Evolutionary conservation across 2,329 filamentous ascomycete genomes (phyloP), one percentile per base, ranked within the genome.

Genomic region (Cercospora canescens): DNA sequence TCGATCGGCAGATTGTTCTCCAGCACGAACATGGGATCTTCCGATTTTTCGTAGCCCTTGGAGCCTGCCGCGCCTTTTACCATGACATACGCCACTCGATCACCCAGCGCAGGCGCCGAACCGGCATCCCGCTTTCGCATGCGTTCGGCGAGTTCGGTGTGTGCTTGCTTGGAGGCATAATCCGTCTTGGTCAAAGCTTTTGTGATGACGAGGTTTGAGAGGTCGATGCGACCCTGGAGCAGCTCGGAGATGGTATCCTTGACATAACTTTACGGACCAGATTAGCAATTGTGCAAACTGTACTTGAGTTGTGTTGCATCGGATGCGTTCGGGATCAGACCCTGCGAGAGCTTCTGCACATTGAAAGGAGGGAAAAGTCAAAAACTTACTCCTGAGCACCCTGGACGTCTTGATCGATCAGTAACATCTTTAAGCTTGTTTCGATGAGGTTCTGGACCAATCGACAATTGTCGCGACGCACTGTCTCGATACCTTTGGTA

Each of bases 121-220:
- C 95, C 95, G 2, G 93, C 90, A 75, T 99, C 95, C 72, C 95
- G 93, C 81, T 98, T 97, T 82, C 90, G 92, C 95, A 99, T 99
- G 52, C 95, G 91, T 75, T 95, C 90, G 0, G 94, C 95, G 54
- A 99, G 89, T 80, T 97, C 94, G 57, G 96, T 93, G 79, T 99
- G 95, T 2, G 95, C 94, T 82, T 98, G 94, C 79, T 97, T 98
- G 60, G 89, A 91, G 11, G 89, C 88, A 78, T 99, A 99, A 76
- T 92, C 90, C 48, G 88, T 87, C 78, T 99, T 99, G 14, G 94
- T 91, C 24, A 99, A 85, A 0, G 95, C 95, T 81, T 99, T 99
- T 30, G 95, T 99, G 76, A 99, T 99, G 78, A 99, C 96, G 18
- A 99, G 89, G 79, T 99, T 98, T 39, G 94, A 97, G 92, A 99